phyloP scores from a whole-genome alignment of 192 early-diverging fungal genomes.

The Entomortierella beljakovae region DNA sequence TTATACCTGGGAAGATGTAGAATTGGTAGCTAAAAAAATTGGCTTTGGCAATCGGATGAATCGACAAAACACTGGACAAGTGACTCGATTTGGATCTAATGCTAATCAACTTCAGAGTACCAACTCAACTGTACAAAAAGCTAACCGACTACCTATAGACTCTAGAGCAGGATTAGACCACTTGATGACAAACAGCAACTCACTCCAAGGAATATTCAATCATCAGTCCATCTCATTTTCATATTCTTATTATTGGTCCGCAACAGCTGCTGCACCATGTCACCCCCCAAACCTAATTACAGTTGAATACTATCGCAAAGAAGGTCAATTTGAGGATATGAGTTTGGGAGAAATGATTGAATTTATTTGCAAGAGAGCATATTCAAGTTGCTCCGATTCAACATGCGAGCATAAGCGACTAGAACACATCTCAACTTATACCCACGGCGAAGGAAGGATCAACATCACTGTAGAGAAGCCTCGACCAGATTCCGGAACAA shows the following conservation, averaged over 20 bases:
- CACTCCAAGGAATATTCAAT: slow-evolving; percentile 59
- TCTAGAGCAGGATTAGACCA: slow-evolving; percentile 63
- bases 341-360: slow-evolving; percentile 62
- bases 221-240: slow-evolving; percentile 65
- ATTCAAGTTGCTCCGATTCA: slow-evolving; percentile 52
- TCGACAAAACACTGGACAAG: slow-evolving; percentile 6
- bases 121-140: slow-evolving; percentile 8
- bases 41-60: slow-evolving; percentile 37
- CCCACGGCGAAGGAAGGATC: slow-evolving; percentile 63
- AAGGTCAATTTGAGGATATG: slow-evolving; percentile 53
- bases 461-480: slow-evolving; percentile 57
- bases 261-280: slow-evolving; percentile 55
- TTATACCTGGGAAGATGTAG: slow-evolving; percentile 37
- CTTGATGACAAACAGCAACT: slow-evolving; percentile 65
- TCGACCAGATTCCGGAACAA: slow-evolving; percentile 22
- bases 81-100: slow-evolving; percentile 15
- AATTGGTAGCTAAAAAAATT: slow-evolving; percentile 40
- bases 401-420: slow-evolving; percentile 59
- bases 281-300: slow-evolving; percentile 58
- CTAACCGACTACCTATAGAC: slow-evolving; percentile 54
- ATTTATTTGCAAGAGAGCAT: slow-evolving; percentile 56
- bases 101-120: neutral
- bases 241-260: slow-evolving; percentile 58
- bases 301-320: slow-evolving; percentile 65
- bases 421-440: slow-evolving; percentile 67